phyloP scores from a whole-genome alignment of 352 stramenopile species.

The Pythium folliculosum region DNA sequence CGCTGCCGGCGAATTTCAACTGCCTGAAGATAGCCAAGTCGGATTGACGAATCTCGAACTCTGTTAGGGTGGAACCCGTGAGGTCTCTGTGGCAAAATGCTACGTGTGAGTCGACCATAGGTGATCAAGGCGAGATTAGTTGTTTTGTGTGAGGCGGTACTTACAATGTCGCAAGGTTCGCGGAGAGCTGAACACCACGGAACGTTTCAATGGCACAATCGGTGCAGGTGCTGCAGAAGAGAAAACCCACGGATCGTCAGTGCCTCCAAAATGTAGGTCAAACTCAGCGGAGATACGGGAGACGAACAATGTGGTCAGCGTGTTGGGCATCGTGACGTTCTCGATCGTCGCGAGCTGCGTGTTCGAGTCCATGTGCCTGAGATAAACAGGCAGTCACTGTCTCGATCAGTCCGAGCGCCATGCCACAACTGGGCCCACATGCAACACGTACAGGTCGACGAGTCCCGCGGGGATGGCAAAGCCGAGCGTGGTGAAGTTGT shows the following conservation, averaged over 20 bases:
- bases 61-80: neutral
- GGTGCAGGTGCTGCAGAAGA: conserved; percentile 5
- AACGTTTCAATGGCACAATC: conserved; percentile 15
- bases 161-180: conserved; percentile 16
- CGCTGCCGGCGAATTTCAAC: neutral
- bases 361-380: conserved; percentile 11
- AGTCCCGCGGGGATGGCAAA: conserved; percentile 16
- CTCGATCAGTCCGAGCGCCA: no score
- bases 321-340: conserved; percentile 22
- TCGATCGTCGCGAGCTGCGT: conserved; percentile 6
- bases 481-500: conserved; percentile 11
- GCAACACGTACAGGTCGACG: neutral
- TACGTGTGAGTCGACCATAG: no score
- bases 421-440: no score
- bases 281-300: neutral
- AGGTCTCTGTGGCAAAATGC: neutral
- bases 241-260: neutral
- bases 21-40: conserved; percentile 5
- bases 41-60: conserved; percentile 15
- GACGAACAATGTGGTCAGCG: conserved; percentile 14
- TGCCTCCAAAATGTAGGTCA: no score
- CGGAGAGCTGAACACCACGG: conserved; percentile 22
- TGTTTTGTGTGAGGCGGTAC: neutral
- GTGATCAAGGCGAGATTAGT: no score
- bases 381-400: no score